A percentile compares a stretch with the other conserved stretches of the same genome.
Conservation (phyloP, 2,329 filamentous ascomycete genomes). For the Ceratocystis papillata region DNA sequence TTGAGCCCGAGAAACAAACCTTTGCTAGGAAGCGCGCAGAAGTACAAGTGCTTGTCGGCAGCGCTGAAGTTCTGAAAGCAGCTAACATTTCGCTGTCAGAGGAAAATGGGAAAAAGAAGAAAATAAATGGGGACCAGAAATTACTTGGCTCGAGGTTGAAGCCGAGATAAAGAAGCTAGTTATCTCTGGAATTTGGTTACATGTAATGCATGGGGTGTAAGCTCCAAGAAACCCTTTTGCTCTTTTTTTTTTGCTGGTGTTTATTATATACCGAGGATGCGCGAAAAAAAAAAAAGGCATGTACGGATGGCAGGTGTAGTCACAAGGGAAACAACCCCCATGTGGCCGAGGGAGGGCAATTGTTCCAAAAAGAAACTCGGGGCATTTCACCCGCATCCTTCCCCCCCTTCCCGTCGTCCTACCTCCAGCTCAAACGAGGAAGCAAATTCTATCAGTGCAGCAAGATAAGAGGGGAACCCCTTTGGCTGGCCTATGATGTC, state of each 20-base stretch:
- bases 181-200: neutral
- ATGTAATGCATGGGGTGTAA: neutral
- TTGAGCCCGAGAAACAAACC: neutral
- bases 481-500: no score
- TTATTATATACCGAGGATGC: constrained; percentile 5
- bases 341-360: constrained; percentile 11
- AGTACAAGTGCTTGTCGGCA: constrained; percentile 14
- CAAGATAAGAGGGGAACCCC: neutral
- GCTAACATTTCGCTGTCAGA: constrained; percentile 20
- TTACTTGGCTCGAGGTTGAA: neutral
- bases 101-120: constrained; percentile 13
- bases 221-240: neutral
- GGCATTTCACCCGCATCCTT: constrained; percentile 4
- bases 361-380: constrained; percentile 1
- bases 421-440: neutral
- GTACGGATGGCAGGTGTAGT: neutral
- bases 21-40: constrained; percentile 1
- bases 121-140: constrained; percentile 17
- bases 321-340: constrained; percentile 11
- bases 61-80: constrained; percentile 17
- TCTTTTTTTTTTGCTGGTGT: neutral
- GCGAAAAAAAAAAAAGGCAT: constrained; percentile 8
- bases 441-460: neutral
- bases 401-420: neutral
- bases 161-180: constrained; percentile 1